Evolutionary conservation across 176 grass and related monocot genomes (phyloP), one percentile per base, ranked within the genome.

Genomic region (Oryza meridionalis): DNA sequence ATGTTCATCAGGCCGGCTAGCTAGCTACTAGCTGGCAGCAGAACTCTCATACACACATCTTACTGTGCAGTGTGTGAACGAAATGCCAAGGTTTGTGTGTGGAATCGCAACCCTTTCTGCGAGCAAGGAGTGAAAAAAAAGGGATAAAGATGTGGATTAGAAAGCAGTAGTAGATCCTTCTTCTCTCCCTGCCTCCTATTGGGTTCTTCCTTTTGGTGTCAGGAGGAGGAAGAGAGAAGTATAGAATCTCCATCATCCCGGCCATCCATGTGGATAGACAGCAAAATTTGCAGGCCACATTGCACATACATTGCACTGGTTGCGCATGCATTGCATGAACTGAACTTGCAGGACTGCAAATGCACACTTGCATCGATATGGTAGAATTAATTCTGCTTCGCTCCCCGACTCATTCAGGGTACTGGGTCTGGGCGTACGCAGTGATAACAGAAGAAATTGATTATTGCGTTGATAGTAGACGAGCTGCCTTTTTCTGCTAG

Each of bases 61-160:
- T 58, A n/a, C 17, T 58, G 53, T 58, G 53, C 53, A 58, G 7
- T 58, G 19, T 58, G 53, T 58, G 53, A 40, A 40, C 38, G 7
- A 90, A 68, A 90, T 82, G 79, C 74, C 61, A 86, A 79, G 49
- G 46, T 31, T 72, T 73, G 53, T 76, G 65, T 77, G 81, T 85
- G 35, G 19, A 43, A 40, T 26, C 29, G 63, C 78, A 53, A 62
- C 1, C 58, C 13, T 85, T 90, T 83, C 78, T 78, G 59, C 73
- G 29, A 77, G 35, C 84, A 66, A 78, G 10, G 67, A 61, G 42
- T 66, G 64, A 24, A 65, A 33, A 31, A 31, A 31, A 40, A 33
- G 9, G 68, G 73, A 19, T 14, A 24, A 72, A 67, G 17, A 11
- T 10, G 29, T 44, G 32, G 43, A 31, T 65, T 58, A 19, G 15